Conservation (phyloP, 2,329 filamentous ascomycete species). For the Botrytis tulipae region DNA sequence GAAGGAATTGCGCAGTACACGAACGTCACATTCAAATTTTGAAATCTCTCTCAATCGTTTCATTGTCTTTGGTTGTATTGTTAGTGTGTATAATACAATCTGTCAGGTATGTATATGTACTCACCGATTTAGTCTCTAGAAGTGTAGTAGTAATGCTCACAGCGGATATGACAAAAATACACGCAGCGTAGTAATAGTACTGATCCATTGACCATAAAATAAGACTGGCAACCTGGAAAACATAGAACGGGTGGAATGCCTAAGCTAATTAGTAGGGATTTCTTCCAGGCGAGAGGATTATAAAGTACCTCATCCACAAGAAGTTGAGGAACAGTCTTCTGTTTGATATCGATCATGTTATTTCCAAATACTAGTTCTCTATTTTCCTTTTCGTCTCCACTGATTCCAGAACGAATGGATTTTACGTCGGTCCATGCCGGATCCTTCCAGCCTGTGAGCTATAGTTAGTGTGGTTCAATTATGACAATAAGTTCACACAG, state of each 20-base stretch:
- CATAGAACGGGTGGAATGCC: constrained; percentile 96
- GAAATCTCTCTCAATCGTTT: constrained; percentile 85
- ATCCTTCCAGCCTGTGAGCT: constrained; percentile 70
- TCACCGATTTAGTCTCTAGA: constrained; percentile 79
- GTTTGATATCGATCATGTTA: constrained; percentile 89
- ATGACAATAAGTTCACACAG: not conserved
- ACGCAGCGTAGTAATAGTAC: constrained; percentile 96
- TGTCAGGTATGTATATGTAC: constrained; percentile 37
- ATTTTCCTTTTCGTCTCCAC: constrained; percentile 81
- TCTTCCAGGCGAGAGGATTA: not conserved
- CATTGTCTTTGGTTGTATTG: constrained; percentile 64
- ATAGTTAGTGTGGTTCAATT: not conserved
- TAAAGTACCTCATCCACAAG: constrained; percentile 75
- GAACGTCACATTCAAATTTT: constrained; percentile 89
- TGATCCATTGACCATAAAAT: constrained; percentile 92
- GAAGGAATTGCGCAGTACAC: constrained; percentile 90
- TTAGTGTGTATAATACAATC: constrained; percentile 14
- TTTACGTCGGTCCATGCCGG: constrained; percentile 80
- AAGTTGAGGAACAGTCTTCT: constrained; percentile 80
- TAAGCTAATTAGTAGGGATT: constrained; percentile 53
- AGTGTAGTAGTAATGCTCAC: constrained; percentile 89
- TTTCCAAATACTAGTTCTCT: constrained; percentile 84
- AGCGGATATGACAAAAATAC: constrained; percentile 92
- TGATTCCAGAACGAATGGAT: constrained; percentile 73
- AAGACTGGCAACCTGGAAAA: constrained; percentile 94